Evolutionary conservation across 2,329 filamentous ascomycete species (phyloP).

Genomic region (Ascomycota sp.): DNA sequence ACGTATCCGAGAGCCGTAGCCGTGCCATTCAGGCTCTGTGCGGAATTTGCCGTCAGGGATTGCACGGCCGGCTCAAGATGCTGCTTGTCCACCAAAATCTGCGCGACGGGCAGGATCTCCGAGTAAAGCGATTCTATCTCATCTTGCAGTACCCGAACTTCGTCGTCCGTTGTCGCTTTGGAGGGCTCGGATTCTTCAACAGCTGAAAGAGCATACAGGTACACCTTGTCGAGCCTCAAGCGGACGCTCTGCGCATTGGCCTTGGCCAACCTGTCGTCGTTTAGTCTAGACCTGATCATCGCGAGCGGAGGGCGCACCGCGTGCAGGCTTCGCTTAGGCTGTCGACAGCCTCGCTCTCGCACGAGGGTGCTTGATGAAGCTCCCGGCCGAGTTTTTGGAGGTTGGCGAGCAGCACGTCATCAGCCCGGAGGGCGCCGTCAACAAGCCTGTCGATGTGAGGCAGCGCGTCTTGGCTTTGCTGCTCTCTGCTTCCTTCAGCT

Average conservation of each 20-base stretch:
- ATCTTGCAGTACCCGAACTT: conserved; percentile 31
- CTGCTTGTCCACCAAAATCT: conserved; percentile 51
- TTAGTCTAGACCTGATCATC: too few species aligned
- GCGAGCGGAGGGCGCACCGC: conserved; percentile 14
- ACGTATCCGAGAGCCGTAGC: conserved; percentile 30
- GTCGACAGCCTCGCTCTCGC: conserved; percentile 30
- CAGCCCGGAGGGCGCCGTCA: conserved; percentile 30
- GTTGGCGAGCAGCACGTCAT: conserved; percentile 44
- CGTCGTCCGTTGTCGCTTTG: conserved; percentile 12
- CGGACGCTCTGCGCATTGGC: conserved; percentile 33
- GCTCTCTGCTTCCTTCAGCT: conserved; percentile 27
- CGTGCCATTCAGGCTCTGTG: conserved; percentile 22
- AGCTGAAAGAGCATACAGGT: conserved; percentile 23
- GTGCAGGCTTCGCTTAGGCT: conserved; percentile 38
- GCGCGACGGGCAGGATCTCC: conserved; percentile 47
- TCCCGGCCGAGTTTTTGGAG: conserved; percentile 46
- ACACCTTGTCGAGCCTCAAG: conserved; percentile 33
- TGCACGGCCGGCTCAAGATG: conserved; percentile 39
- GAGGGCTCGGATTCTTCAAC: conserved; percentile 10
- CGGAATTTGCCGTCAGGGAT: conserved; percentile 20
- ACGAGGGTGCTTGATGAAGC: conserved; percentile 29
- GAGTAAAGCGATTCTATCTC: conserved; percentile 50
- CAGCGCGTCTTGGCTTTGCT: conserved; percentile 25
- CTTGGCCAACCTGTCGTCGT: conserved; percentile 36
- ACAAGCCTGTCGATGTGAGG: conserved; percentile 26